Evolutionary conservation across 2,329 filamentous ascomycete genomes (phyloP).

Genomic region (Diaporthe vaccinii): DNA sequence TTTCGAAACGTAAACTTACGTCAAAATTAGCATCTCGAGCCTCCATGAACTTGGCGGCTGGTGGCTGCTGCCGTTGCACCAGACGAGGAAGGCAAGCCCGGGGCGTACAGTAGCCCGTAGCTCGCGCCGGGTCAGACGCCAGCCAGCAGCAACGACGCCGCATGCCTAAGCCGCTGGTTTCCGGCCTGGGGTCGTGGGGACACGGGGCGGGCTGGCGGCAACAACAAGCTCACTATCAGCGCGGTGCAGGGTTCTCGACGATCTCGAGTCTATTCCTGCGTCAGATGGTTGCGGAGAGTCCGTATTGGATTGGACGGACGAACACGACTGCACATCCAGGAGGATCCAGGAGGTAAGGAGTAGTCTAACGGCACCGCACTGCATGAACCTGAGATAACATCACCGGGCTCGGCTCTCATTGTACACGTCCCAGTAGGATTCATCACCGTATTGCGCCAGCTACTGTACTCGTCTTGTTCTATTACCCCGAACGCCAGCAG

Average conservation of each 20-base stretch:
- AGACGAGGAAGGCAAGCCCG: conserved; percentile 5
- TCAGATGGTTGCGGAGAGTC: conserved; percentile 18
- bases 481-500: conserved; percentile 31
- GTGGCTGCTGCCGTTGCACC: neutral
- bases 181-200: conserved; percentile 23
- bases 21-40: conserved; percentile 20
- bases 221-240: conserved; percentile 4
- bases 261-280: conserved; percentile 20
- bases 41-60: conserved; percentile 18
- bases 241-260: conserved; percentile 28
- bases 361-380: neutral
- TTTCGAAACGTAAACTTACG: conserved; percentile 28
- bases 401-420: conserved; percentile 12
- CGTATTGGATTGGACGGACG: conserved; percentile 2
- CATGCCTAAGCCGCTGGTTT: conserved; percentile 36
- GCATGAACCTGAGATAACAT: conserved; percentile 26
- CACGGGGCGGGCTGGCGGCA: neutral
- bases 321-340: neutral
- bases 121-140: conserved; percentile 24
- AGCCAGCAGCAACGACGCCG: conserved; percentile 26
- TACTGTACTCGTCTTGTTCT: conserved; percentile 30
- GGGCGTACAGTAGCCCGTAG: neutral
- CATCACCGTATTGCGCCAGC: conserved; percentile 28
- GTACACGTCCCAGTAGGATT: conserved; percentile 16
- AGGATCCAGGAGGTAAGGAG: conserved; percentile 13